Evolutionary conservation across 2,329 filamentous ascomycete genomes (phyloP), one percentile per base, ranked within the genome.

Genomic region (Monilinia fructicola): DNA sequence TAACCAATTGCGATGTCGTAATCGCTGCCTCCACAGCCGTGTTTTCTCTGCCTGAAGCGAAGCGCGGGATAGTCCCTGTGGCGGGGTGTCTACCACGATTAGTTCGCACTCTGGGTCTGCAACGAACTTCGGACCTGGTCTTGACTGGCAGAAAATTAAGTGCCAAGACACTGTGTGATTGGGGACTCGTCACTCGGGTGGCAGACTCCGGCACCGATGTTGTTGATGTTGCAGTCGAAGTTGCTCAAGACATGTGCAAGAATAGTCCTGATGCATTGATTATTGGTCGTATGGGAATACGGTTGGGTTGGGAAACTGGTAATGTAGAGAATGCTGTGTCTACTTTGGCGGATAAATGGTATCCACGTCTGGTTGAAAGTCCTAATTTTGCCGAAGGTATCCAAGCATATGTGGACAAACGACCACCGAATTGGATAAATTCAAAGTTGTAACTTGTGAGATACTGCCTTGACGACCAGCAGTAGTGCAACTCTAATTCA

Each of bases 351-450:
- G 81, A 84, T 56, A 82, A 82, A 1, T 83, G 87, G 79, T 87
- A 84, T 71, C 80, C 79, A 63, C 79, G 79, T 66, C 79, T 93
- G 64, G 81, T 87, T 67, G 81, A 80, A 2, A 88, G 86, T 0
- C 86, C 89, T 71, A 93, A 93, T 77, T 86, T 91, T 76, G 83
- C 83, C 63, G 90, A 93, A 78, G 90, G 90, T 0, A 80, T 93
- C 23, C 79, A 77, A 77, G 90, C 90, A 67, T 93, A 93, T 79
- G 86, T 89, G 28, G 89, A 92, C 82, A 91, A 87, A 81, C 80
- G 89, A 73, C 82, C 83, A 77, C 84, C 90, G 3, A 79, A 81
- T 42, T 92, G 89, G 89, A 83, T 79, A 73, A 80, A 85, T 69
- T 86, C 84, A 71, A 87, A 86, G 76, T 71, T 87, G 18, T 58